Conservation (phyloP, 371 early-diverging fungal genomes). For the Parasitella parasitica region DNA sequence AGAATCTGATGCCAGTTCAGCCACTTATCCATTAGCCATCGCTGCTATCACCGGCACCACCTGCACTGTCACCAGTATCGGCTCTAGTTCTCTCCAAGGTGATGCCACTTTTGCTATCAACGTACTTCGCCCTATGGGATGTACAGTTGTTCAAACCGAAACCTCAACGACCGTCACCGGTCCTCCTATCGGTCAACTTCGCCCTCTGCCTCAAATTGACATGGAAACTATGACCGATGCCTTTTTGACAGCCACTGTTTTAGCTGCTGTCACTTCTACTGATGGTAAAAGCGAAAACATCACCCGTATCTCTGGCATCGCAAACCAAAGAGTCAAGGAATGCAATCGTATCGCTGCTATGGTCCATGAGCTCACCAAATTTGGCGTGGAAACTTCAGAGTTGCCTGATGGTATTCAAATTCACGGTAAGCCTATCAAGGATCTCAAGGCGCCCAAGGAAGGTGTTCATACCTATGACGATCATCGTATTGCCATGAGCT, state of each 20-base stretch:
- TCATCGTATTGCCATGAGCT: slow-evolving; percentile 97
- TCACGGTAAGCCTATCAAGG: slow-evolving; percentile 64
- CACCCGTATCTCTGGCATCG: slow-evolving; percentile 91
- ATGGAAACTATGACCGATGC: slow-evolving; percentile 99
- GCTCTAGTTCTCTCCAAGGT: slow-evolving; percentile 85
- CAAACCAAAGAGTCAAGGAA: slow-evolving; percentile 98
- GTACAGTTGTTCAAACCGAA: slow-evolving; percentile 82
- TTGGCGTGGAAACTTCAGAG: slow-evolving; percentile 85
- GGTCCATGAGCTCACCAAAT: slow-evolving; percentile 88
- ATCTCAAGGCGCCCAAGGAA: slow-evolving; percentile 58
- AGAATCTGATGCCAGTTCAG: slow-evolving; percentile 96
- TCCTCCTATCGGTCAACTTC: slow-evolving; percentile 72
- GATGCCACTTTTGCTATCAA: slow-evolving; percentile 92
- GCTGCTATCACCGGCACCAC: slow-evolving; percentile 94
- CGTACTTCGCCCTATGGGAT: slow-evolving; percentile 93
- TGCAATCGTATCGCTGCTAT: slow-evolving; percentile 97
- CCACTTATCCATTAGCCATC: slow-evolving; percentile 95
- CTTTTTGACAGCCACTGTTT: slow-evolving; percentile 92
- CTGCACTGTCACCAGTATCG: slow-evolving; percentile 91
- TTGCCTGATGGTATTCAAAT: slow-evolving; percentile 91
- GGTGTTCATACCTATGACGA: slow-evolving; percentile 94
- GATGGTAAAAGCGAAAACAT: slow-evolving; percentile 52
- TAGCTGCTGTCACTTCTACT: slow-evolving; percentile 84
- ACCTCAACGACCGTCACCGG: slow-evolving; percentile 90
- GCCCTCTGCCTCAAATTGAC: slow-evolving; percentile 81